phyloP scores from a whole-genome alignment of 1,284 basidiomycete genomes.

The Peniophora sp. region DNA sequence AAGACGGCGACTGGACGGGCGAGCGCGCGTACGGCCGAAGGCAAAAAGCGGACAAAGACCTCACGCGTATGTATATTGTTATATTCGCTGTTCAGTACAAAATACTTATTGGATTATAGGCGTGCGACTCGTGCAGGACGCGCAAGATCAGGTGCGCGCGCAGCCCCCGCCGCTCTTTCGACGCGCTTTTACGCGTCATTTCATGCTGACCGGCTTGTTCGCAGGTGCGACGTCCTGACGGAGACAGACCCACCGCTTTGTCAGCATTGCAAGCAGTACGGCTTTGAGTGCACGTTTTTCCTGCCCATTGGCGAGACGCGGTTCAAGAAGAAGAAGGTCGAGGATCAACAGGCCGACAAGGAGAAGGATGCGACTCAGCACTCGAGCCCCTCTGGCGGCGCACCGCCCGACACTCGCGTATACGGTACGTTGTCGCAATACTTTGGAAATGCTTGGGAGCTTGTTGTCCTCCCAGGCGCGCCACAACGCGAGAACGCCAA shows the following conservation, averaged over 20 bases:
- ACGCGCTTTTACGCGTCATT: constrained; percentile 18
- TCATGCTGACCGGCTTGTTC: constrained; percentile 4
- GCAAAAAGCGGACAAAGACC: constrained; percentile 86
- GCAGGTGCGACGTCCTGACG: constrained; percentile 69
- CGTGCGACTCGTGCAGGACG: constrained; percentile 82
- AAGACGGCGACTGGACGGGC: constrained; percentile 13
- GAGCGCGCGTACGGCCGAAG: constrained; percentile 31
- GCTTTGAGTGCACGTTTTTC: constrained; percentile 93
- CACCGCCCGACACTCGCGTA: constrained; percentile 42
- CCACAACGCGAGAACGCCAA: neutral
- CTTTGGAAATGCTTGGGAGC: neutral
- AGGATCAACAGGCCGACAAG: constrained; percentile 48
- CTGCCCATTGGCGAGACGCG: constrained; percentile 96
- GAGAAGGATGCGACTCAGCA: constrained; percentile 8
- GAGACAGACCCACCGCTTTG: constrained; percentile 73
- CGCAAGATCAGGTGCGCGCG: constrained; percentile 79
- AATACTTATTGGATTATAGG: no score
- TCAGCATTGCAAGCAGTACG: constrained; percentile 84
- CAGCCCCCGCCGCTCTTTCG: constrained; percentile 7
- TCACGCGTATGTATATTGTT: constrained; percentile 48
- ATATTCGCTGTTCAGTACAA: no score
- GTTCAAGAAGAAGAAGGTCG: constrained; percentile 90
- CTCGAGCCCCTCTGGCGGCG: constrained; percentile 30
- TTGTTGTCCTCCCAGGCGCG: constrained; percentile 7
- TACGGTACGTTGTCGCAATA: constrained; percentile 43